phyloP scores from a whole-genome alignment of 306 rosid genomes.

The Hippophae gyantsensis region DNA sequence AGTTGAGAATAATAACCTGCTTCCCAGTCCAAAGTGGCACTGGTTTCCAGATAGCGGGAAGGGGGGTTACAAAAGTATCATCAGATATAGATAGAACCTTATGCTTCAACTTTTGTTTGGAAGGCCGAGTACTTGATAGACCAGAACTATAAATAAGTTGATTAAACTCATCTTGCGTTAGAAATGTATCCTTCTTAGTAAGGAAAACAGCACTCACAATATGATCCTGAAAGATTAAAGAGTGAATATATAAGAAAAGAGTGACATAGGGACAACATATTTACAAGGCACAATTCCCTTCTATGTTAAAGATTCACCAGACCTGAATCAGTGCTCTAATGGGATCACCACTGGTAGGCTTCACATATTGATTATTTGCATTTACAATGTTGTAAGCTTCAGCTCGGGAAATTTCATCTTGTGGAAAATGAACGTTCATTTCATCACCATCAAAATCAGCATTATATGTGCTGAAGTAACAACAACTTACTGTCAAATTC shows the following conservation, averaged over 20 bases:
- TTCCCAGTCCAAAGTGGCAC: conserved; percentile 91
- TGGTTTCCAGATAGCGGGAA: conserved; percentile 90
- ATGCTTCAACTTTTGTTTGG: conserved; percentile 39
- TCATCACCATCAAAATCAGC: conserved; percentile 99
- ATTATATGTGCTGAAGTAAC: conserved; percentile 65
- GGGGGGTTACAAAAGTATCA: conserved; percentile 49
- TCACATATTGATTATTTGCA: conserved; percentile 92
- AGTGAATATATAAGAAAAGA: neutral
- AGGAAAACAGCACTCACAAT: conserved; percentile 88
- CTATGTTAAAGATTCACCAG: neutral
- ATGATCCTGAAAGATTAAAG: conserved; percentile 54
- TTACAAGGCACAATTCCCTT: neutral
- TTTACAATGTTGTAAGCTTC: conserved; percentile 93
- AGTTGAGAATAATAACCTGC: conserved; percentile 44
- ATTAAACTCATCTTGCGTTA: conserved; percentile 52
- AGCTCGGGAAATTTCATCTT: conserved; percentile 93
- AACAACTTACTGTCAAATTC: neutral
- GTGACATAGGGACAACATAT: neutral
- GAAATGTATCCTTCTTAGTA: conserved; percentile 76
- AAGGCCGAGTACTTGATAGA: conserved; percentile 41
- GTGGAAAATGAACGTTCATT: conserved; percentile 96
- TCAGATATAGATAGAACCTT: conserved; percentile 49
- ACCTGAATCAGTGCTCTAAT: conserved; percentile 95
- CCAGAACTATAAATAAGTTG: conserved; percentile 87
- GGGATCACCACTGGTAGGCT: conserved; percentile 97